Evolutionary conservation across 106 monocot genomes (phyloP), one percentile per base, ranked within the genome.

Genomic region (Narthecium ossifragum): DNA sequence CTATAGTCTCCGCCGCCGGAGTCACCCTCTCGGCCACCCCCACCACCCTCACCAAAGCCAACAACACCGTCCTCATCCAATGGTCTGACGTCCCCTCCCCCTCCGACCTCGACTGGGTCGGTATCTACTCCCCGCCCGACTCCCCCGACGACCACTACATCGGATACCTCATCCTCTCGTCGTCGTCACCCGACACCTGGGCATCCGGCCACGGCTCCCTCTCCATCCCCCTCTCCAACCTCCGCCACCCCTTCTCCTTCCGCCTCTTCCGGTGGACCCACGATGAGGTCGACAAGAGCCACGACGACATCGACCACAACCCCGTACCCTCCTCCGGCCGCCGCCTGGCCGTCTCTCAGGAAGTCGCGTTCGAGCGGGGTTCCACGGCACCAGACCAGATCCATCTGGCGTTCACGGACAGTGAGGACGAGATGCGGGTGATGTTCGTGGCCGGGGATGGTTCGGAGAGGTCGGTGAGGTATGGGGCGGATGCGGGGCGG

Each of bases 351-450:
- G 75, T 47, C 8, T 81, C 91, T 30, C 87, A 57, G 46, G 62
- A 60, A 26, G 72, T 87, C 12, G 62, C 69, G 52, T 87, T 90
- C 41, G 81, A 34, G 30, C 1, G 31, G 5, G 34, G n/a, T n/a
- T n/a, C 63, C 4, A 20, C 28, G 33, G 67, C 68, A 31, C 80
- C 81, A 3, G 83, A 79, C 24, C 91, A 91, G 86, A 59, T 91
- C 46, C 91, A 98, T 34, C 69, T 98, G 62, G 58, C 84, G 31
- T 81, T 84, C 56, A 77, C 84, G 24, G 87, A 85, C 53, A 7
- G 60, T 36, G 87, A 53, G 37, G 91, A 87, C 46, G 90, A 90
- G 84, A 90, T 91, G 98, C 75, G 87, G 68, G 91, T 88, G 20
- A 31, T 98, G 84, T 98, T 86, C 40, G 55, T 98, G 33, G 70